Percentiles rank a stretch among this genome's conserved stretches.
Evolutionary conservation across 108 stramenopile genomes (phyloP).

Genomic region (Conticribra guillardii): DNA sequence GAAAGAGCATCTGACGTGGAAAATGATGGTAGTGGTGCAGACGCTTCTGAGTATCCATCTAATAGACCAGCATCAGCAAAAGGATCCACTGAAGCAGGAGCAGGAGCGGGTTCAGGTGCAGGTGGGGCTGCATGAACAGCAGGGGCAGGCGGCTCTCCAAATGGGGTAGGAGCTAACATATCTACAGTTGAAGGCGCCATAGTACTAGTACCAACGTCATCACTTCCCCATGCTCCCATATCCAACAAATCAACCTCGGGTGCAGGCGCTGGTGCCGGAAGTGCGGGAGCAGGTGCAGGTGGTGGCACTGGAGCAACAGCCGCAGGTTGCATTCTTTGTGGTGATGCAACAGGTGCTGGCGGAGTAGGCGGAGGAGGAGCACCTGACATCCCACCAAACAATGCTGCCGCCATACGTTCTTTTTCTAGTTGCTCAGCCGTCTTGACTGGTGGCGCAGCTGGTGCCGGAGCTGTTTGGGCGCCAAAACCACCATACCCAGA

Average conservation of each 20-base stretch:
- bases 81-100: constrained; percentile 59
- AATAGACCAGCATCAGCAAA: constrained; percentile 79
- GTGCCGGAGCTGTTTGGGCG: constrained; percentile 51
- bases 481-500: constrained; percentile 54
- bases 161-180: constrained; percentile 52
- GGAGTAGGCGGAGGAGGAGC: constrained; percentile 44
- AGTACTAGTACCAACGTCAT: constrained; percentile 40
- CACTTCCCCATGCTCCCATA: constrained; percentile 41
- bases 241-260: constrained; percentile 68
- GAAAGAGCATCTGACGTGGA: constrained; percentile 26
- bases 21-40: constrained; percentile 59
- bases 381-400: constrained; percentile 92
- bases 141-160: constrained; percentile 13
- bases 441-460: constrained; percentile 50
- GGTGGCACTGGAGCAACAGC: constrained; percentile 20
- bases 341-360: constrained; percentile 35
- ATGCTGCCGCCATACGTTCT: constrained; percentile 93
- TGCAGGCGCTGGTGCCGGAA: constrained; percentile 52
- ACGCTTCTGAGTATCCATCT: constrained; percentile 52
- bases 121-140: constrained; percentile 38
- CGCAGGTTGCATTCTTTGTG: constrained; percentile 14
- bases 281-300: constrained; percentile 39
- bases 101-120: constrained; percentile 49
- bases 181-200: constrained; percentile 51
- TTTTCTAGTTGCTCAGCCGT: constrained; percentile 89